Evolutionary conservation across 345 rosid genomes (phyloP), one percentile per base, ranked within the genome.

Genomic region (Mercurialis annua): DNA sequence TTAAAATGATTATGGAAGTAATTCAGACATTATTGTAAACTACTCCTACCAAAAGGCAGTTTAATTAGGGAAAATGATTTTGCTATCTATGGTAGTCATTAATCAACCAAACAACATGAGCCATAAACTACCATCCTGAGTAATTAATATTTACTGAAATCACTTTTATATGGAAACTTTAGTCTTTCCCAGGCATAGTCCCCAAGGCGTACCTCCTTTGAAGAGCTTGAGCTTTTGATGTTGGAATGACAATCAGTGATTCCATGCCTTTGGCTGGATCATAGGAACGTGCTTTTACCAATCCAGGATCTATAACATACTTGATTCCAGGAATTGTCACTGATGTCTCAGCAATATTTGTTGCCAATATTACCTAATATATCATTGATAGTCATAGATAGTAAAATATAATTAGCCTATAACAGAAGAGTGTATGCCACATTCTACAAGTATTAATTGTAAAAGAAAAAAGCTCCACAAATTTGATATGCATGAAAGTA

Each of bases 291-390:
- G 96, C 90, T 79, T 90, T 93, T 33, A 90, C 94, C 66, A 89
- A 79, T 52, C 98, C 98, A 72, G 98, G 87, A 78, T 93, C 98
- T 70, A 93, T 72, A 60, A 93, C 97, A 70, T 86, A 93, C 85
- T 85, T 93, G 72, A 90, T 84, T 73, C 98, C 98, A 71, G 97
- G 92, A 56, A 93, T 88, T 52, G 97, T 89, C 64, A 93, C 89
- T 0, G 97, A 93, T 70, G 98, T 93, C 85, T 93, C 98, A 0
- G 98, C 97, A 74, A 93, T 89, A 81, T 90, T 93, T 62, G 97
- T 90, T n/a, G 94, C 89, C 86, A 93, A 71, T 66, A 93, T 82
- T 64, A 90, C 97, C 96, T 93, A 40, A 68, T 44, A 65, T 10
- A 73, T 44, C 31, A 47, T 58, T 51, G 59, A 51, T 53, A n/a